Conservation (phyloP, 352 stramenopile species). For the Pythium folliculosum region DNA sequence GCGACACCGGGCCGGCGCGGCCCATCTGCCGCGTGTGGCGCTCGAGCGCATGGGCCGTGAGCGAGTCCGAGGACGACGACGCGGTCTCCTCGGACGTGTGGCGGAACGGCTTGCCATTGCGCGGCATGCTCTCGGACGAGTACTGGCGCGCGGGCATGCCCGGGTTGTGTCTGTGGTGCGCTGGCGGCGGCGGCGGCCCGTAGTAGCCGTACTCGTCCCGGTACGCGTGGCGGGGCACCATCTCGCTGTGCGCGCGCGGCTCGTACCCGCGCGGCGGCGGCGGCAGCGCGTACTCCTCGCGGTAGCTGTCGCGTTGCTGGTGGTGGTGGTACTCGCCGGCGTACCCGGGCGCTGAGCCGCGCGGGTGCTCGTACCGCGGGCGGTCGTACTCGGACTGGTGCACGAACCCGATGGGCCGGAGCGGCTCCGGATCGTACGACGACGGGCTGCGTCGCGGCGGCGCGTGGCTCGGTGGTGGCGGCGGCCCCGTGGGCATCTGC, state of each 20-base stretch:
- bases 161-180: not conserved
- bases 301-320: conserved; percentile 4
- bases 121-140: conserved; percentile 7
- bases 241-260: conserved; percentile 3
- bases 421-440: conserved; percentile 12
- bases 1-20: conserved; percentile 40
- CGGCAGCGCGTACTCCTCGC: conserved; percentile 1
- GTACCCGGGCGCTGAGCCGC: not conserved
- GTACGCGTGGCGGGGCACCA: conserved; percentile 10
- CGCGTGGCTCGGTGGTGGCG: not conserved
- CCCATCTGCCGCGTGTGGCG: conserved; percentile 56
- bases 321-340: not conserved
- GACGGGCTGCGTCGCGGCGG: not conserved
- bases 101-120: conserved; percentile 1
- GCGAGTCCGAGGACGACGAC: conserved; percentile 31
- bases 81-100: conserved; percentile 30
- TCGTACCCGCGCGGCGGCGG: not conserved
- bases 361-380: conserved; percentile 1
- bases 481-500: not conserved
- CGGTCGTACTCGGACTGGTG: conserved; percentile 20
- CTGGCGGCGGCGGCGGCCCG: not conserved
- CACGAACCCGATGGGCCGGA: conserved; percentile 15
- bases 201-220: conserved; percentile 20
- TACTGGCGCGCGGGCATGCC: not conserved
- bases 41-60: conserved; percentile 54